Evolutionary conservation across 306 rosid genomes (phyloP).

Genomic region (Ormosia emarginata): DNA sequence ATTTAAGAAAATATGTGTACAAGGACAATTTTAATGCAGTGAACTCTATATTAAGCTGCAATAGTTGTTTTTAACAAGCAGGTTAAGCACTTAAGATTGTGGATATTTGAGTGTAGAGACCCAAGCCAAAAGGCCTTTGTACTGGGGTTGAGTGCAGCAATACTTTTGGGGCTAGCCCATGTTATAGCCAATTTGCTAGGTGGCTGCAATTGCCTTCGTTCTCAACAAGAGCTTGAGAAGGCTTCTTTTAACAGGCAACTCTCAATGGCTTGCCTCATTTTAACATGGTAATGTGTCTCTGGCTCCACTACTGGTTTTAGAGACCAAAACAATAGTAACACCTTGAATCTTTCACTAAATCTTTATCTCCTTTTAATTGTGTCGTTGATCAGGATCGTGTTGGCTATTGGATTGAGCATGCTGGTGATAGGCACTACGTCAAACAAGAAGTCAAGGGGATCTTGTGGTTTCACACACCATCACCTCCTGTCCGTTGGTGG

Average conservation of each 20-base stretch:
- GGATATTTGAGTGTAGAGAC: constrained; percentile 93
- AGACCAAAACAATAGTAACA: not conserved
- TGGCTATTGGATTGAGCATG: constrained; percentile 80
- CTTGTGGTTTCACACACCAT: constrained; percentile 93
- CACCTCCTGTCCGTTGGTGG: constrained; percentile 95
- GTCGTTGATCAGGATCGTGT: constrained; percentile 54
- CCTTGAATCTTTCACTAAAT: not conserved
- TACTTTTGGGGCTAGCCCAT: constrained; percentile 69
- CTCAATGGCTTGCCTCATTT: constrained; percentile 71
- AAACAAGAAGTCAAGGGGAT: constrained; percentile 67
- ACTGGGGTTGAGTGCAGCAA: constrained; percentile 75
- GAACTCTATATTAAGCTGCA: not conserved
- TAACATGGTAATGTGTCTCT: constrained; percentile 65
- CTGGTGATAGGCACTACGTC: constrained; percentile 82
- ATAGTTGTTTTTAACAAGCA: constrained; percentile 22
- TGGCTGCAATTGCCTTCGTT: constrained; percentile 77
- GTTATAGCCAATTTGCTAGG: constrained; percentile 67
- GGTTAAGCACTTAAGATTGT: constrained; percentile 78
- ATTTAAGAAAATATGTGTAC: not conserved
- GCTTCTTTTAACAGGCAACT: constrained; percentile 69
- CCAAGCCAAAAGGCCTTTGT: constrained; percentile 83
- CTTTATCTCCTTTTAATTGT: not conserved
- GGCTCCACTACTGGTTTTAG: not conserved
- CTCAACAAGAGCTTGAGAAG: constrained; percentile 61
- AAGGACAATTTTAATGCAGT: not conserved